A percentile compares a stretch with the other conserved stretches of the same genome.
These are phyloP conservation scores for Nemania sp. DNA, from an alignment of 2,329 filamentous ascomycete species.

Conservation along the genomic window DNA sequence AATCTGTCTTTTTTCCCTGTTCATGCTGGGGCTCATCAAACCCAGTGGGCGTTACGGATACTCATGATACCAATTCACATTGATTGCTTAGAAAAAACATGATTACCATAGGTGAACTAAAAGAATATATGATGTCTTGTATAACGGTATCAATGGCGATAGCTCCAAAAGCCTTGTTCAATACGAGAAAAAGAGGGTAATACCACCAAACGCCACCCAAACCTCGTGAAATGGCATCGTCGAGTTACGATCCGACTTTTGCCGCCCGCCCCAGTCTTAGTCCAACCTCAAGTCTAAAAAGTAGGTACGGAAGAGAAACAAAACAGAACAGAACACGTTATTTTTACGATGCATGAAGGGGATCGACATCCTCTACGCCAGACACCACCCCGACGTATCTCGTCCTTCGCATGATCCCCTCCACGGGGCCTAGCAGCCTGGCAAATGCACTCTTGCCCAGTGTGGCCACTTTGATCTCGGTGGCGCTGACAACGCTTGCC, in stretches of 20 bases:
- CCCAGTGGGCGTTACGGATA: slow-evolving; percentile 24
- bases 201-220: slow-evolving; percentile 47
- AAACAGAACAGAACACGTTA: slow-evolving; percentile 28
- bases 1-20: not conserved
- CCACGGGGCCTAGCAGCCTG: slow-evolving; percentile 89
- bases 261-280: slow-evolving; percentile 34
- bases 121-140: slow-evolving; percentile 33
- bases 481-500: slow-evolving; percentile 85
- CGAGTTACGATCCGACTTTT: slow-evolving; percentile 29
- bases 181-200: slow-evolving; percentile 44
- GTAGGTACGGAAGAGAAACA: slow-evolving; percentile 31
- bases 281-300: slow-evolving; percentile 34
- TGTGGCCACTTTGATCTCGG: slow-evolving; percentile 91
- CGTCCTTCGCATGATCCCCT: slow-evolving; percentile 91
- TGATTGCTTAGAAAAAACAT: not conserved
- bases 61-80: slow-evolving; percentile 35
- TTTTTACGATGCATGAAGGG: slow-evolving; percentile 60
- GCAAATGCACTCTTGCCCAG: slow-evolving; percentile 96
- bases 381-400: slow-evolving; percentile 70
- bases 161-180: slow-evolving; percentile 36
- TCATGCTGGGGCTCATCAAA: no score
- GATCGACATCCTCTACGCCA: slow-evolving; percentile 75
- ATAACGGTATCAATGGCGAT: slow-evolving; percentile 45
- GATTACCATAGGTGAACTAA: not conserved
- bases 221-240: slow-evolving; percentile 26